These are phyloP conservation scores for Neopestalotiopsis clavispora DNA, from an alignment of 2,329 filamentous ascomycete genomes.

Conservation along the genomic window DNA sequence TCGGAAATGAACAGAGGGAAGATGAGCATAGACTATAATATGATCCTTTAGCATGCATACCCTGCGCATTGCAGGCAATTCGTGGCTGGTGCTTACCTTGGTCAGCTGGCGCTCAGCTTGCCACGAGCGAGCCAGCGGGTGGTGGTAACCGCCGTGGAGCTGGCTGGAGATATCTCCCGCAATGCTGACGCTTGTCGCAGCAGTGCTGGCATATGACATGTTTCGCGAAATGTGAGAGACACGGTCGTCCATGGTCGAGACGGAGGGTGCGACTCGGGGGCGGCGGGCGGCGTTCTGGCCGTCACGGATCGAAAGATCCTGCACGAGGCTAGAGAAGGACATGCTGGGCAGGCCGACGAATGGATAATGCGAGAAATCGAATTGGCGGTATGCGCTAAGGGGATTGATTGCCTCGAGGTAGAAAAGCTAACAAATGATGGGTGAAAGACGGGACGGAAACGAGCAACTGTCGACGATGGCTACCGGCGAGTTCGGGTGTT, in stretches of 20 bases:
- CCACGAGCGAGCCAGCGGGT: conserved; percentile 80
- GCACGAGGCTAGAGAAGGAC: conserved; percentile 72
- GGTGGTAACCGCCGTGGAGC: conserved; percentile 81
- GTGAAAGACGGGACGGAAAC: neutral
- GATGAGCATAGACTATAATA: conserved; percentile 88
- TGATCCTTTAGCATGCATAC: conserved; percentile 2
- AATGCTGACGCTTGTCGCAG: conserved; percentile 72
- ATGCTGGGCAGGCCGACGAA: conserved; percentile 39
- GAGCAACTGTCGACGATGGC: neutral
- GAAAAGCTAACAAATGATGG: neutral
- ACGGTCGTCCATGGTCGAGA: conserved; percentile 63
- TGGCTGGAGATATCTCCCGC: conserved; percentile 80
- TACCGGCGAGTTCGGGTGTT: neutral
- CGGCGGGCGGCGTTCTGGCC: conserved; percentile 50
- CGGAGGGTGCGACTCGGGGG: conserved; percentile 48
- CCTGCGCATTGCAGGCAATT: conserved; percentile 2
- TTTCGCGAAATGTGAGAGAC: conserved; percentile 66
- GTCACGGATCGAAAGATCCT: conserved; percentile 67
- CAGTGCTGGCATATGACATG: conserved; percentile 70
- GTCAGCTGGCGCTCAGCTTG: conserved; percentile 85
- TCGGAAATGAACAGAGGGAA: conserved; percentile 97
- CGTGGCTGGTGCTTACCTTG: conserved; percentile 60
- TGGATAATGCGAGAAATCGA: neutral
- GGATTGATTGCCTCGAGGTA: neutral
- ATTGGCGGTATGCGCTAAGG: neutral